Evolutionary conservation across 768 basidiomycete species (phyloP).

Genomic region (Leccinum pellstonianum): DNA sequence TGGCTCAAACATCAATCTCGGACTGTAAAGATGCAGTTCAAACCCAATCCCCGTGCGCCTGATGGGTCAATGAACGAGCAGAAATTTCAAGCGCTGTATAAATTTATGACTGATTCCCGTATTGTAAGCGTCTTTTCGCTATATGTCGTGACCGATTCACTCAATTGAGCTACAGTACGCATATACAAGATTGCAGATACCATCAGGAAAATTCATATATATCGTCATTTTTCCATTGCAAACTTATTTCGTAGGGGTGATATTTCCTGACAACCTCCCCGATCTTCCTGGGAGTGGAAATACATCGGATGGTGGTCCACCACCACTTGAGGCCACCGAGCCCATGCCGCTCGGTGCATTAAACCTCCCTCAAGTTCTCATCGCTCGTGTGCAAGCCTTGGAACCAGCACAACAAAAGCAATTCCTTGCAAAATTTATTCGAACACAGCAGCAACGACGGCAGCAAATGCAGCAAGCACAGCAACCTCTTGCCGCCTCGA

Average conservation of each 20-base stretch:
- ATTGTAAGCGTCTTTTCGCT: conserved; percentile 40
- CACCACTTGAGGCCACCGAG: conserved; percentile 7
- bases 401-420: conserved; percentile 25
- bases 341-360: background rate
- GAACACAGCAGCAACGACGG: conserved; percentile 22
- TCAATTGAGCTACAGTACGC: conserved; percentile 42
- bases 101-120: conserved; percentile 42
- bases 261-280: conserved; percentile 57
- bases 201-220: conserved; percentile 41
- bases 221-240: conserved; percentile 46
- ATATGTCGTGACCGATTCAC: background rate
- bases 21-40: conserved; percentile 43
- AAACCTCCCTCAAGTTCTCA: conserved; percentile 10
- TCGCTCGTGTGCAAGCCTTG: conserved; percentile 23
- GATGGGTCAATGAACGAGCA: conserved; percentile 43
- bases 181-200: conserved; percentile 48
- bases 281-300: conserved; percentile 31
- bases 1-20: conserved; percentile 46
- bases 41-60: conserved; percentile 27
- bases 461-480: conserved; percentile 28
- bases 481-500: conserved; percentile 13
- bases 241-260: conserved; percentile 42
- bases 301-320: conserved; percentile 4
- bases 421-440: conserved; percentile 16
- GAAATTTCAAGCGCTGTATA: conserved; percentile 41